These are phyloP conservation scores for Leccinum holopus DNA, from an alignment of 1,284 basidiomycete genomes.

Conservation along the genomic window DNA sequence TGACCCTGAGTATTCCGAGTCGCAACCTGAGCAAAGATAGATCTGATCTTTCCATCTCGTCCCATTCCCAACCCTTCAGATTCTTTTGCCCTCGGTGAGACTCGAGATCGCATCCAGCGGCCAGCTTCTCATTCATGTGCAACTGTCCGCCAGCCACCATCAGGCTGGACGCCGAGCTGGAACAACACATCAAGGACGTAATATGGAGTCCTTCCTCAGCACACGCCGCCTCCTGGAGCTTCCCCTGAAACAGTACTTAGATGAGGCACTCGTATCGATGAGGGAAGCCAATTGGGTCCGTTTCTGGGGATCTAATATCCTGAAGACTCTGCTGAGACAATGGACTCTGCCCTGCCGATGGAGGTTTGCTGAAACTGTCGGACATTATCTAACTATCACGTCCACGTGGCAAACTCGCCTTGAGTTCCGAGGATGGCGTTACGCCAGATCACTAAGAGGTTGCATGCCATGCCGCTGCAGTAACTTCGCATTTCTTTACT, in stretches of 20 bases:
- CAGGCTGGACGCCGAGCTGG: slow-evolving; percentile 5
- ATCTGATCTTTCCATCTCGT: slow-evolving; percentile 9
- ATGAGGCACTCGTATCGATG: slow-evolving; percentile 10
- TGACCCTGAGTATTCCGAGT: no score
- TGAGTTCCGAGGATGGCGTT: background rate
- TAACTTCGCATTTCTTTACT: background rate
- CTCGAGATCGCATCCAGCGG: background rate
- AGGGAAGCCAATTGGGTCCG: background rate
- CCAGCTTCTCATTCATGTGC: slow-evolving; percentile 3
- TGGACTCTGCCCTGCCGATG: slow-evolving; percentile 1
- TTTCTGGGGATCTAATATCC: slow-evolving; percentile 14
- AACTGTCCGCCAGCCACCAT: slow-evolving; percentile 10
- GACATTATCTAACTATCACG: slow-evolving; percentile 15
- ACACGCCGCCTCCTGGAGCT: slow-evolving; percentile 8
- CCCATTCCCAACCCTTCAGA: slow-evolving; percentile 14
- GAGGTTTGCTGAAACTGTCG: slow-evolving; percentile 7
- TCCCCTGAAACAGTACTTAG: slow-evolving; percentile 6
- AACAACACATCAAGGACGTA: slow-evolving; percentile 1
- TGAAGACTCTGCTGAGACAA: slow-evolving; percentile 9
- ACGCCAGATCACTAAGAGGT: background rate
- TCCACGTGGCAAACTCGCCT: slow-evolving; percentile 12
- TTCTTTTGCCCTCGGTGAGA: background rate
- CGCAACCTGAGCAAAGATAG: background rate
- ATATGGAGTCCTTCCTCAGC: background rate
- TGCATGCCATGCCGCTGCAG: slow-evolving; percentile 2